These are phyloP conservation scores for Cryptosporidium sp. DNA, from an alignment of 169 alveolate genomes.

Conservation along the genomic window DNA sequence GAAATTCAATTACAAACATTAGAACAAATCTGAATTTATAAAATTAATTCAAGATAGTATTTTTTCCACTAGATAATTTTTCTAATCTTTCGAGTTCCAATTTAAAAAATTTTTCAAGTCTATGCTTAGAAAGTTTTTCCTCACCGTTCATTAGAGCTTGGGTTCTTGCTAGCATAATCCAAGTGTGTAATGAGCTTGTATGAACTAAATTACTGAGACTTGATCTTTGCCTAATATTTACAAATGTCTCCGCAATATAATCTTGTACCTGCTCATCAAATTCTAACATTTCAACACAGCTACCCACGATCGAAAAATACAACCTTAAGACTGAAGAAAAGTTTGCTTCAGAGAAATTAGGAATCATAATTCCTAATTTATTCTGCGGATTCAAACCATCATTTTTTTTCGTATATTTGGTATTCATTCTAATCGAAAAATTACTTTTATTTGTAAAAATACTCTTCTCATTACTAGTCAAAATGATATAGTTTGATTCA, in stretches of 20 bases:
- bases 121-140: not conserved
- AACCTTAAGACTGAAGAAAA: not conserved
- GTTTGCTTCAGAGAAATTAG: not conserved
- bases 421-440: not conserved
- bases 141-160: slow-evolving; percentile 69
- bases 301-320: slow-evolving; percentile 47
- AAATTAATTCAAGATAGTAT: slow-evolving; percentile 37
- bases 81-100: slow-evolving; percentile 39
- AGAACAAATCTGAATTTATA: slow-evolving; percentile 28
- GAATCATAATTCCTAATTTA: not conserved
- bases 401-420: not conserved
- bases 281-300: slow-evolving; percentile 45
- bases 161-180: slow-evolving; percentile 42
- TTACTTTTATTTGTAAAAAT: not conserved
- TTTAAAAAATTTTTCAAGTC: slow-evolving; percentile 25
- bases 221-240: slow-evolving; percentile 19
- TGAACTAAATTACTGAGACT: not conserved
- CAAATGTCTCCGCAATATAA: slow-evolving; percentile 37
- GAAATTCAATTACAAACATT: slow-evolving; percentile 8
- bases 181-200: slow-evolving; percentile 26
- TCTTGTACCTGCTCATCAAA: slow-evolving; percentile 30
- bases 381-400: not conserved
- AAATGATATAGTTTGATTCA: slow-evolving; percentile 31
- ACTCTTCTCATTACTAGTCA: slow-evolving; percentile 18
- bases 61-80: slow-evolving; percentile 9